phyloP scores from a whole-genome alignment of 805 yeast species.

The Sugiyamaella lignohabitans region DNA sequence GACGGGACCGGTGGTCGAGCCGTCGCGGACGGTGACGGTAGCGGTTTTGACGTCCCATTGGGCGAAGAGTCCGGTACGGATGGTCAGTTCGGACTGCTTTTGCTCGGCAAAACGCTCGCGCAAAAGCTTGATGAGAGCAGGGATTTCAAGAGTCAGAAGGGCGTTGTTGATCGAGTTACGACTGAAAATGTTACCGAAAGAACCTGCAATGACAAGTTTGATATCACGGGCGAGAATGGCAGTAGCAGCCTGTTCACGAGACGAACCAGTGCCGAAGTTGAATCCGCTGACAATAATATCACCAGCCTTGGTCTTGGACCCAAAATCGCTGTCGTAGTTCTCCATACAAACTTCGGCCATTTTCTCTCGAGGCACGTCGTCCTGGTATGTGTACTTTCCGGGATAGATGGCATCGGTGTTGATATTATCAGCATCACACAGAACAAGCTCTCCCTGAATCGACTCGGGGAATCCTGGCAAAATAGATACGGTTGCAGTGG shows the following conservation, averaged over 20 bases:
- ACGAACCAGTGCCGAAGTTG: constrained; percentile 97
- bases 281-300: constrained; percentile 89
- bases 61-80: constrained; percentile 91
- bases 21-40: constrained; percentile 69
- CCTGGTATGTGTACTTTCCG: constrained; percentile 98
- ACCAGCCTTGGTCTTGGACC: constrained; percentile 69
- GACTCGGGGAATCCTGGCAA: constrained; percentile 86
- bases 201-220: constrained; percentile 89
- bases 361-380: constrained; percentile 86
- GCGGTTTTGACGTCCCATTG: constrained; percentile 90
- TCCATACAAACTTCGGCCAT: constrained; percentile 99
- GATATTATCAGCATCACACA: constrained; percentile 89
- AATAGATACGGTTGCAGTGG: constrained; percentile 55
- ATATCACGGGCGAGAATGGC: constrained; percentile 91
- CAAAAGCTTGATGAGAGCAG: constrained; percentile 70
- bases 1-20: constrained; percentile 40
- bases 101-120: constrained; percentile 54
- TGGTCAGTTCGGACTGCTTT: constrained; percentile 63
- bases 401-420: constrained; percentile 99
- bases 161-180: constrained; percentile 97
- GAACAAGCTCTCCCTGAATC: constrained; percentile 83
- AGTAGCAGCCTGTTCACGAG: constrained; percentile 99
- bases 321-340: constrained; percentile 89
- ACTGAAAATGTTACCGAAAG: constrained; percentile 93
- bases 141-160: constrained; percentile 85